Percentiles rank a stretch among this genome's conserved stretches.
Conservation (phyloP, 805 yeast species). For the Saccharomycopsis synnaedendra region DNA sequence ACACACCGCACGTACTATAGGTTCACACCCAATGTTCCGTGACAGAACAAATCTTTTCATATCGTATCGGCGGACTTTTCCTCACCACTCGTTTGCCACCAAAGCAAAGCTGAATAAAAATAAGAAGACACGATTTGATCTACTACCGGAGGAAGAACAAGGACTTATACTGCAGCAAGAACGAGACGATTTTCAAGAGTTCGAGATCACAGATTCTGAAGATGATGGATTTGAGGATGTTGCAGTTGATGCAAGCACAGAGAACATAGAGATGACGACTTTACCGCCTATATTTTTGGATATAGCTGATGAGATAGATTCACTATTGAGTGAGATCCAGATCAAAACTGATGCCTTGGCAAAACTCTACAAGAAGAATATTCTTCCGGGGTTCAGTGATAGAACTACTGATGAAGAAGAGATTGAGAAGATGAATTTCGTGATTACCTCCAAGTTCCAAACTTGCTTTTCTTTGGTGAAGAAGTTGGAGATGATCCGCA, state of each 20-base stretch:
- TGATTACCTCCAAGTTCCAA: conserved; percentile 68
- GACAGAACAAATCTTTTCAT: conserved; percentile 89
- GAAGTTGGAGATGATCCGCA: conserved; percentile 38
- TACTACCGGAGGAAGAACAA: conserved; percentile 42
- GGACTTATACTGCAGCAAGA: conserved; percentile 33
- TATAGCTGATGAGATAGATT: conserved; percentile 61
- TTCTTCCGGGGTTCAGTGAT: conserved; percentile 83
- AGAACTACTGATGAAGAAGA: conserved; percentile 61
- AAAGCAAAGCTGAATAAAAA: background rate
- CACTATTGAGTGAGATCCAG: conserved; percentile 40
- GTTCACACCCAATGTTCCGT: conserved; percentile 54
- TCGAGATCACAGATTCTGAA: conserved; percentile 22
- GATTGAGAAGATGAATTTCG: conserved; percentile 68
- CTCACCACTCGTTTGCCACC: conserved; percentile 38
- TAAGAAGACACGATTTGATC: conserved; percentile 23
- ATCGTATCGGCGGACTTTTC: conserved; percentile 82
- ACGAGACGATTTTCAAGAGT: conserved; percentile 20
- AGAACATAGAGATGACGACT: conserved; percentile 45
- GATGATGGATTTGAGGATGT: conserved; percentile 21
- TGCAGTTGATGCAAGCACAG: conserved; percentile 19
- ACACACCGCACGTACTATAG: background rate
- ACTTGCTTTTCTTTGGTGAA: conserved; percentile 68
- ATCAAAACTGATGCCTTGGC: conserved; percentile 48
- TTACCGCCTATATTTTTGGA: conserved; percentile 76
- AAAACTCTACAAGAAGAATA: conserved; percentile 64